phyloP scores from a whole-genome alignment of 352 stramenopile genomes.

The Phytophthora pseudosyringae region DNA sequence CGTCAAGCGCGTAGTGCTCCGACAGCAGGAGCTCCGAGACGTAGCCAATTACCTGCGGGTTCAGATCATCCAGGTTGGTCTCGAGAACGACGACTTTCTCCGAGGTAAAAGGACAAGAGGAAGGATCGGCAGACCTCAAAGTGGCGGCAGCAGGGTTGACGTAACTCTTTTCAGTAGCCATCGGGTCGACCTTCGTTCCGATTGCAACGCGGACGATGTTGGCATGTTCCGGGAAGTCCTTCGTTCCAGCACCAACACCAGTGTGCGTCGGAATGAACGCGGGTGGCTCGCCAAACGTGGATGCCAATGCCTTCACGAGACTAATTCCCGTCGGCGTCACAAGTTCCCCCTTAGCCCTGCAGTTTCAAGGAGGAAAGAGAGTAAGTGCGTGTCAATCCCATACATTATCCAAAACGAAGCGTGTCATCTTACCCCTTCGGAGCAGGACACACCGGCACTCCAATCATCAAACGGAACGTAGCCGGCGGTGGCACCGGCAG shows the following conservation, averaged over 20 bases:
- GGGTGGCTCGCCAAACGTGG: slow-evolving; percentile 75
- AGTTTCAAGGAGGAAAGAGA: slow-evolving; percentile 1
- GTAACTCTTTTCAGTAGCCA: slow-evolving; percentile 41
- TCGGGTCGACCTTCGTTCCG: slow-evolving; percentile 57
- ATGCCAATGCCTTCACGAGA: slow-evolving; percentile 91
- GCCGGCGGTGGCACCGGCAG: slow-evolving; percentile 95
- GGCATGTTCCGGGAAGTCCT: slow-evolving; percentile 89
- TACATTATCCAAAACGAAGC: neutral
- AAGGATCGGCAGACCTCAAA: slow-evolving; percentile 30
- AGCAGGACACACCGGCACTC: slow-evolving; percentile 92
- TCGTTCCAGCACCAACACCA: slow-evolving; percentile 85
- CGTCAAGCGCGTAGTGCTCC: slow-evolving; percentile 74
- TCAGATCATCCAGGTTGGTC: slow-evolving; percentile 93
- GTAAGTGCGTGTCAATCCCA: neutral
- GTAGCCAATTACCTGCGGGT: slow-evolving; percentile 84
- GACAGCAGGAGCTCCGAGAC: slow-evolving; percentile 76
- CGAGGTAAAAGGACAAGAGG: slow-evolving; percentile 19
- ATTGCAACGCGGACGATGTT: slow-evolving; percentile 93
- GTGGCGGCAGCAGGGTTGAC: slow-evolving; percentile 32
- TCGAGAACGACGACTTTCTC: slow-evolving; percentile 84
- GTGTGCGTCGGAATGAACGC: slow-evolving; percentile 79
- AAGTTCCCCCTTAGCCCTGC: slow-evolving; percentile 89
- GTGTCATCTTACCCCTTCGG: slow-evolving; percentile 68
- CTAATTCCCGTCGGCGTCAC: slow-evolving; percentile 97
- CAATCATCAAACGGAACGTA: slow-evolving; percentile 95